Evolutionary conservation across 1,139 yeast genomes (phyloP).

Genomic region (Geotrichum australiense): DNA sequence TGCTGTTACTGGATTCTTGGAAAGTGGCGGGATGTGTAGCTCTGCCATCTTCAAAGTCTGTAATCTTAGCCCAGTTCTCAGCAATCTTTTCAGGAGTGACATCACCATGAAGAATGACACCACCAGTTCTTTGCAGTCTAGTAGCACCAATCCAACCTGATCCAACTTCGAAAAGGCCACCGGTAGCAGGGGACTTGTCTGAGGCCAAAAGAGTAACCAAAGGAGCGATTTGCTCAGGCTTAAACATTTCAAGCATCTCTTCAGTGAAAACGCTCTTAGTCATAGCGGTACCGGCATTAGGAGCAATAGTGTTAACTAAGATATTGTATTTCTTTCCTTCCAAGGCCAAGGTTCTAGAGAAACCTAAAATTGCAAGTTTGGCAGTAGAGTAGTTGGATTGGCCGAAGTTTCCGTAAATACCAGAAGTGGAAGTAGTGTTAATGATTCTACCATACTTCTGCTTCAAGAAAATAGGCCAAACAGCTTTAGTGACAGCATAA

Average conservation of each 20-base stretch:
- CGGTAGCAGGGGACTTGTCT: slow-evolving; percentile 63
- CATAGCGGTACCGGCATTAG: slow-evolving; percentile 98
- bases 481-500: slow-evolving; percentile 75
- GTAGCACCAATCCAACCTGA: slow-evolving; percentile 96
- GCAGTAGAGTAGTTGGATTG: slow-evolving; percentile 96
- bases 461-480: slow-evolving; percentile 82
- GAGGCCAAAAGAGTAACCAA: slow-evolving; percentile 70
- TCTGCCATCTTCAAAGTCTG: slow-evolving; percentile 52
- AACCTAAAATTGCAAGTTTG: slow-evolving; percentile 80
- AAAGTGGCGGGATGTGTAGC: slow-evolving; percentile 57
- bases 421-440: slow-evolving; percentile 91
- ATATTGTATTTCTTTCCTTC: slow-evolving; percentile 83
- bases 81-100: slow-evolving; percentile 65
- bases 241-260: slow-evolving; percentile 72
- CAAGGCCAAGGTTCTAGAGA: slow-evolving; percentile 76
- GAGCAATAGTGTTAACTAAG: slow-evolving; percentile 79
- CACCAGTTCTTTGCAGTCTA: slow-evolving; percentile 91
- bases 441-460: slow-evolving; percentile 77
- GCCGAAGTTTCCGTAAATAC: slow-evolving; percentile 95
- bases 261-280: slow-evolving; percentile 78
- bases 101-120: slow-evolving; percentile 55
- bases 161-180: slow-evolving; percentile 64
- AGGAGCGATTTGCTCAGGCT: slow-evolving; percentile 90
- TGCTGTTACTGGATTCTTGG: slow-evolving; percentile 73
- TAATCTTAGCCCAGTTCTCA: slow-evolving; percentile 58